Evolutionary conservation across 2,329 filamentous ascomycete genomes (phyloP).

Genomic region (Xylaria arbuscula): DNA sequence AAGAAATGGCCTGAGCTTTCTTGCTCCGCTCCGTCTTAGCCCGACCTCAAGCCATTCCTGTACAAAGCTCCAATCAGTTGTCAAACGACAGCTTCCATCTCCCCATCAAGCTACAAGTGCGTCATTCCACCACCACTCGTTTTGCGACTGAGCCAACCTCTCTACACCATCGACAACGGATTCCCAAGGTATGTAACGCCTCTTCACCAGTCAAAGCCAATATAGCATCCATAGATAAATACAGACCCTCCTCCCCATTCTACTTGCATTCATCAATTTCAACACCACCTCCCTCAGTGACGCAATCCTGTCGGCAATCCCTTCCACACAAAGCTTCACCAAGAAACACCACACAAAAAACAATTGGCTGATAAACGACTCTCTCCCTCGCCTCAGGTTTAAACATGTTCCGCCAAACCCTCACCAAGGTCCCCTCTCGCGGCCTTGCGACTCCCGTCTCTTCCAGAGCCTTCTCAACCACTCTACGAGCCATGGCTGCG

Average conservation of each 20-base stretch:
- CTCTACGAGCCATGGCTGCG: constrained; percentile 71
- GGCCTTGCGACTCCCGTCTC: constrained; percentile 63
- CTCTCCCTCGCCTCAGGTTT: constrained; percentile 25
- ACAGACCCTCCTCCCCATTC: background rate
- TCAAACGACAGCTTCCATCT: constrained; percentile 28
- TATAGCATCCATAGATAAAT: background rate
- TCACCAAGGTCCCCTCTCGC: constrained; percentile 66
- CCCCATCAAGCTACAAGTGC: constrained; percentile 24
- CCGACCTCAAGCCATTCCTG: constrained; percentile 24
- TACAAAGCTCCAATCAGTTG: constrained; percentile 32
- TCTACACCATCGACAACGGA: constrained; percentile 17
- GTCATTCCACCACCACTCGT: constrained; percentile 34
- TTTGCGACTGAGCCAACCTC: background rate
- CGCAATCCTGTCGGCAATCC: background rate
- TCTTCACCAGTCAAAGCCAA: background rate
- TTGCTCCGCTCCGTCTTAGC: constrained; percentile 32
- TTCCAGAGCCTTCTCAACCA: constrained; percentile 71
- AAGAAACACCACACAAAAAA: constrained; percentile 10
- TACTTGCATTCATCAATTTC: background rate
- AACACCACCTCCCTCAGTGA: background rate
- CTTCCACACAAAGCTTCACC: background rate
- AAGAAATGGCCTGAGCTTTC: constrained; percentile 35
- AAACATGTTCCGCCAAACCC: constrained; percentile 75
- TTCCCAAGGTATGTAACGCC: constrained; percentile 29
- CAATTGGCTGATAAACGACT: constrained; percentile 30